phyloP scores from a whole-genome alignment of 495 filamentous ascomycete species.

The Penicillium simplicissimum region DNA sequence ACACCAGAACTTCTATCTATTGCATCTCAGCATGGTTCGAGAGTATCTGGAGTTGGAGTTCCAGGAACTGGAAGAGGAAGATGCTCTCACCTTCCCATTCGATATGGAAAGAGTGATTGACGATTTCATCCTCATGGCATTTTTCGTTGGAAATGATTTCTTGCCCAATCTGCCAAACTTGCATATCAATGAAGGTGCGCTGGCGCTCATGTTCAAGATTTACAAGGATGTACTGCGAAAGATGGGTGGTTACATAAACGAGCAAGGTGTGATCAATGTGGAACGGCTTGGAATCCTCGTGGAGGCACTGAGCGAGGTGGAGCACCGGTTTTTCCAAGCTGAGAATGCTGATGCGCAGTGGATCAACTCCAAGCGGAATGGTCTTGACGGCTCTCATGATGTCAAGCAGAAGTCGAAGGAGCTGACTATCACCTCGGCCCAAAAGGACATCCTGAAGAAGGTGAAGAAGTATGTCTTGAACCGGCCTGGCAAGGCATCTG shows the following conservation, averaged over 20 bases:
- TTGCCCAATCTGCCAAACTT: constrained; percentile 93
- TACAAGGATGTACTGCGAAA: constrained; percentile 90
- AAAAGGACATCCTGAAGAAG: constrained; percentile 77
- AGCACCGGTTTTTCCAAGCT: constrained; percentile 87
- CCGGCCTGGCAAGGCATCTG: constrained; percentile 47
- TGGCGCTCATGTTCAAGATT: constrained; percentile 94
- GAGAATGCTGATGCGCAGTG: constrained; percentile 87
- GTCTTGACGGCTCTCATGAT: constrained; percentile 49
- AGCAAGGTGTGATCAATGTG: constrained; percentile 87
- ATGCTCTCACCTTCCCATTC: constrained; percentile 73
- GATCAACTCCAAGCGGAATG: constrained; percentile 75
- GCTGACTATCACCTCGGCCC: constrained; percentile 73
- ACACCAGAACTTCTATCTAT: constrained; percentile 97
- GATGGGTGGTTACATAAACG: constrained; percentile 95
- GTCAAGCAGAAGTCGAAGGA: constrained; percentile 59
- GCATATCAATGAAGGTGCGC: constrained; percentile 97
- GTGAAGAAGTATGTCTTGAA: constrained; percentile 80
- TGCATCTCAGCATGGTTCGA: constrained; percentile 95
- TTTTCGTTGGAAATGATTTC: constrained; percentile 99
- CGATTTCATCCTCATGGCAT: constrained; percentile 99
- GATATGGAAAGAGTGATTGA: constrained; percentile 98
- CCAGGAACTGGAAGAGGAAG: constrained; percentile 82
- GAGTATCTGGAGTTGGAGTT: constrained; percentile 98
- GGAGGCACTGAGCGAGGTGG: constrained; percentile 79
- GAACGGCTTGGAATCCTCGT: constrained; percentile 75